Base-by-base conservation (phyloP, 2,329 filamentous ascomycete genomes). In the Penicillium sp. region DNA sequence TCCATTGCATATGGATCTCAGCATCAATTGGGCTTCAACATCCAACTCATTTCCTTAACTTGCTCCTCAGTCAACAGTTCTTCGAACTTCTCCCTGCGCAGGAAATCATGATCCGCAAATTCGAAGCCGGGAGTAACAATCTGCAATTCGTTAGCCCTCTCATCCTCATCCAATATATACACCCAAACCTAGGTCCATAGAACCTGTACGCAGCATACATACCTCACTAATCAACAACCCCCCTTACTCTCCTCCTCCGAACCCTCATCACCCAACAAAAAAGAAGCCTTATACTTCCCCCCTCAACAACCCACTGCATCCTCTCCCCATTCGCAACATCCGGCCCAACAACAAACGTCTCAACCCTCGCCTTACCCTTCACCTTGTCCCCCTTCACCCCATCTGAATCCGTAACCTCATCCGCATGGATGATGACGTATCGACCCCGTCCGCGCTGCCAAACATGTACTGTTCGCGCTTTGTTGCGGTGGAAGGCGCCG, bases 251-350 rank as follows among this genome's bases (percentile, higher is more conserved):
- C 37, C 14, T 29, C 37, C 22, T 18, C 25, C 4, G 12, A 14
- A 5, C n/a, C 2, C 11, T 28, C 65, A 43, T 77, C 75, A 1
- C 76, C 73, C 28, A 85, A 64, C 49, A 87, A 60, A 65, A 78
- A 86, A 59, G 77, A 83, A 10, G 78, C 79, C 68, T 87, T 88
- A 63, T 78, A 88, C 64, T 82, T 81, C 4, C 80, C 83, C 84
- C 83, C 45, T 85, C 81, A 7, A 88, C 83, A 52, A 86, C 73
- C 84, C 84, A 88, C 64, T 86, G 82, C 60, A 84, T 55, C 63
- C 64, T 78, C 72, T 88, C 84, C 0, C 83, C 84, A 0, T 62
- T 66, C 3, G 70, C 72, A 4, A 86, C 69, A 61, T 84, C 70
- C 11, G 72, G 73, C 0, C 83, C 84, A 1, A 87, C 84, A 3